Percentiles rank a stretch among this genome's conserved stretches.
These are phyloP conservation scores for Retiboletus fuscus DNA, from an alignment of 1,284 basidiomycete species.

Conservation along the genomic window DNA sequence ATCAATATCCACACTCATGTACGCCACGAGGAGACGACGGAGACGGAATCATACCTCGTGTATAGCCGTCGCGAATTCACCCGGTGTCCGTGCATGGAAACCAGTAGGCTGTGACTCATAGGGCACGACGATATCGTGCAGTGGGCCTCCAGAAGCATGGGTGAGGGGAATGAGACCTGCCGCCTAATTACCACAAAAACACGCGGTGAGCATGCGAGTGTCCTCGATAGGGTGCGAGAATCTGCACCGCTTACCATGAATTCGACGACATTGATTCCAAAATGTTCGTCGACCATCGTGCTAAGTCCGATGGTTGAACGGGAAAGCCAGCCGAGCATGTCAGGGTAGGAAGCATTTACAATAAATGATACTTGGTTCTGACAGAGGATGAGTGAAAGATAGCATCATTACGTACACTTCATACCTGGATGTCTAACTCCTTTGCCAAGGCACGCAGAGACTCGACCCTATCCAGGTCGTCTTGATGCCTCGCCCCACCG, in stretches of 20 bases:
- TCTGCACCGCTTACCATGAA: conserved; percentile 79
- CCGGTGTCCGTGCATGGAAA: conserved; percentile 81
- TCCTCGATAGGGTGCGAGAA: conserved; percentile 11
- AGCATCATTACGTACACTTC: background rate
- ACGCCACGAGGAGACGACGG: conserved; percentile 20
- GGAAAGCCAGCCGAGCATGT: conserved; percentile 77
- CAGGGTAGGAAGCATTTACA: conserved; percentile 85
- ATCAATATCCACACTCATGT: conserved; percentile 23
- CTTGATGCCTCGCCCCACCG: conserved; percentile 85
- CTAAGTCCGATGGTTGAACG: conserved; percentile 88
- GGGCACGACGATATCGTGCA: conserved; percentile 91
- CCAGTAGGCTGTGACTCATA: conserved; percentile 68
- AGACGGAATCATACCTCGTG: conserved; percentile 60
- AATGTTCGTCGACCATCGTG: conserved; percentile 99
- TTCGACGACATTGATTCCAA: conserved; percentile 98
- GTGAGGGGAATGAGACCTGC: conserved; percentile 93
- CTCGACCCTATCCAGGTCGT: conserved; percentile 79
- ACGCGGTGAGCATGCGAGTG: conserved; percentile 28
- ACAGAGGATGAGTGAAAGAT: conserved; percentile 20
- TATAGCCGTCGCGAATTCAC: conserved; percentile 79
- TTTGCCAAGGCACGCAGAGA: conserved; percentile 68
- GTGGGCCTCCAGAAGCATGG: conserved; percentile 93
- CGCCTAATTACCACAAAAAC: conserved; percentile 64
- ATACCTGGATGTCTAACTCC: conserved; percentile 75
- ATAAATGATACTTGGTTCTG: conserved; percentile 82